A percentile compares a stretch with the other conserved stretches of the same genome.
Evolutionary conservation across 2,329 filamentous ascomycete genomes (phyloP).

Genomic region (Neonectria sp.): DNA sequence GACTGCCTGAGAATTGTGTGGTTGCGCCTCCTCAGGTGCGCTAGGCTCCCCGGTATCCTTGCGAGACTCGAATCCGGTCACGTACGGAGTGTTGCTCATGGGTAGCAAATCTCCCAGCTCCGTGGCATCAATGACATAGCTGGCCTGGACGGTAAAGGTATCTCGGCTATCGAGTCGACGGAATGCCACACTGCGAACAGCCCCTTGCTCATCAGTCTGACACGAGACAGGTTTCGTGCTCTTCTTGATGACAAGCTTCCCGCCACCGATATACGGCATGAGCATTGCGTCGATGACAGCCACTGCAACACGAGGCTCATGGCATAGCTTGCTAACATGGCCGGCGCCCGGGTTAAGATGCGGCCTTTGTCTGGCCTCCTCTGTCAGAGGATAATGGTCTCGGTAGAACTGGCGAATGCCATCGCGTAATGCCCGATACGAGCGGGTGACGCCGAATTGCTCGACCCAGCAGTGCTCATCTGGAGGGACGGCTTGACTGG

Average conservation of each 20-base stretch:
- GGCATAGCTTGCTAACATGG: constrained; percentile 49
- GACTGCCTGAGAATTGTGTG: constrained; percentile 47
- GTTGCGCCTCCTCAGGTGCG: constrained; percentile 45
- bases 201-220: constrained; percentile 32
- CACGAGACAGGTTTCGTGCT: constrained; percentile 39
- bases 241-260: constrained; percentile 41
- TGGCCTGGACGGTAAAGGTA: constrained; percentile 26
- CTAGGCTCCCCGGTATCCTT: constrained; percentile 47
- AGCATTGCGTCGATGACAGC: constrained; percentile 48
- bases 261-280: constrained; percentile 44
- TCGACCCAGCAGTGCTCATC: constrained; percentile 50
- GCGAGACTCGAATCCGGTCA: constrained; percentile 46
- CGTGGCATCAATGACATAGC: constrained; percentile 38
- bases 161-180: constrained; percentile 9
- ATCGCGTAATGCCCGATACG: constrained; percentile 44
- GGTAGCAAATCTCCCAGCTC: constrained; percentile 40
- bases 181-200: constrained; percentile 25
- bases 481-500: constrained; percentile 48
- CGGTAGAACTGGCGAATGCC: constrained; percentile 46
- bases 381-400: constrained; percentile 46
- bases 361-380: constrained; percentile 41
- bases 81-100: constrained; percentile 43
- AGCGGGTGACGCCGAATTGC: constrained; percentile 48
- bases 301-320: constrained; percentile 48
- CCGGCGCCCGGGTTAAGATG: constrained; percentile 48